Conservation (phyloP, 164 flowering plant genomes). For the Macadamia integrifolia region DNA sequence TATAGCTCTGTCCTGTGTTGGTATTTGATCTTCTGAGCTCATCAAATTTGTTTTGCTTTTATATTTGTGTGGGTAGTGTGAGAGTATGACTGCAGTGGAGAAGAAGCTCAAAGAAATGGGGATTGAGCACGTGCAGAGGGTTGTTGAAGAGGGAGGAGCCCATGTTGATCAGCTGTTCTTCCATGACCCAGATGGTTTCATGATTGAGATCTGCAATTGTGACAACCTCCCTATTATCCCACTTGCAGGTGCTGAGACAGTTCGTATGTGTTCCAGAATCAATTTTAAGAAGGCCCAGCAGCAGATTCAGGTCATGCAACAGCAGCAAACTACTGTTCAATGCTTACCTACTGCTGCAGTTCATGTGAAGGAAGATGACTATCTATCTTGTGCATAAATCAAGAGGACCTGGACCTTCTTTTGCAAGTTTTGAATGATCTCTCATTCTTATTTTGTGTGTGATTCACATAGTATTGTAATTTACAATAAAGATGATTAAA, state of each 20-base stretch:
- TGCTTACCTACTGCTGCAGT: conserved; percentile 2
- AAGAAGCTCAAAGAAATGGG: conserved; percentile 61
- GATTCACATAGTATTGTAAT: no score
- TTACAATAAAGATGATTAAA: no score
- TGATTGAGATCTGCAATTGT: conserved; percentile 92
- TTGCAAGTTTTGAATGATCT: no score
- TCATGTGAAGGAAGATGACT: not conserved
- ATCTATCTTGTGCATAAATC: conserved; percentile 1
- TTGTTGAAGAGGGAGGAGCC: conserved; percentile 69
- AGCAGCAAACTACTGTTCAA: conserved; percentile 25
- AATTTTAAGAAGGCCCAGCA: conserved; percentile 21
- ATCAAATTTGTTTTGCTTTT: no score
- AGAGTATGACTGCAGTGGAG: conserved; percentile 75
- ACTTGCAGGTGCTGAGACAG: conserved; percentile 38
- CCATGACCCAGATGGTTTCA: conserved; percentile 91
- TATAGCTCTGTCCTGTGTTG: no score
- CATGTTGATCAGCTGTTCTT: conserved; percentile 72
- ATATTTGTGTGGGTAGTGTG: conserved; percentile 40
- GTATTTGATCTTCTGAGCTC: no score
- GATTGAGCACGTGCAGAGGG: conserved; percentile 32
- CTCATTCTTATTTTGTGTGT: no score
- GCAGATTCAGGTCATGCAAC: conserved; percentile 2
- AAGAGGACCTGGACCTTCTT: no score
- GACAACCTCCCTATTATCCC: conserved; percentile 74
- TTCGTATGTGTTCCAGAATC: conserved; percentile 37